A percentile compares a stretch with the other conserved stretches of the same genome.
These are phyloP conservation scores for Crithidia fasciculata DNA, from an alignment of 208 protist genomes.

Conservation along the genomic window DNA sequence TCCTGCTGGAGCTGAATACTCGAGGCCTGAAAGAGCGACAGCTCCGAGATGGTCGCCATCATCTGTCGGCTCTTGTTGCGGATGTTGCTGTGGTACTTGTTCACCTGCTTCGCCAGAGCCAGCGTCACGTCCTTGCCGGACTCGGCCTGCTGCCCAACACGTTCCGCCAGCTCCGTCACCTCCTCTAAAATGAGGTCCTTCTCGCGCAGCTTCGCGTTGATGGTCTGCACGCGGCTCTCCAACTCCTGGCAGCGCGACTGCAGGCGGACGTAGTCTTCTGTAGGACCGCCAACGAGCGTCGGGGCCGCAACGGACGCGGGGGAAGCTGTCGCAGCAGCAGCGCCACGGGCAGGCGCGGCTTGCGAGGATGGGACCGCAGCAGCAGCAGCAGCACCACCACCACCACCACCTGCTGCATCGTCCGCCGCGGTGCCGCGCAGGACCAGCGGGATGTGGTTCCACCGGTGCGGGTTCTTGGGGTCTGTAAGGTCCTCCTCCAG, in stretches of 20 bases:
- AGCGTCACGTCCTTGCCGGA: slow-evolving; percentile 91
- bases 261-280: slow-evolving; percentile 84
- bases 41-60: slow-evolving; percentile 96
- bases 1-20: slow-evolving; percentile 92
- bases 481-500: slow-evolving; percentile 87
- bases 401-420: not conserved
- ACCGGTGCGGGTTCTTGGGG: slow-evolving; percentile 84
- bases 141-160: slow-evolving; percentile 86
- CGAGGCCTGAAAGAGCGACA: slow-evolving; percentile 95
- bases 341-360: not conserved
- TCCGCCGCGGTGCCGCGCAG: not conserved
- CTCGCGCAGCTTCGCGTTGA: slow-evolving; percentile 95
- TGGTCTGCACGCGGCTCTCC: slow-evolving; percentile 88
- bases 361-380: not conserved
- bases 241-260: slow-evolving; percentile 89
- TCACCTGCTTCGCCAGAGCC: slow-evolving; percentile 93
- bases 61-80: slow-evolving; percentile 90
- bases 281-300: slow-evolving; percentile 46
- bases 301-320: slow-evolving; percentile 1
- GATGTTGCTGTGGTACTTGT: slow-evolving; percentile 91
- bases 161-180: slow-evolving; percentile 90
- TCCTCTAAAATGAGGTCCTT: slow-evolving; percentile 97
- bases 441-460: slow-evolving; percentile 50
- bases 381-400: not conserved
- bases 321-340: slow-evolving; percentile 1